Percentiles rank a stretch among this genome's conserved stretches.
phyloP scores from a whole-genome alignment of 2,329 filamentous ascomycete genomes.

The Neospermospora avenae region DNA sequence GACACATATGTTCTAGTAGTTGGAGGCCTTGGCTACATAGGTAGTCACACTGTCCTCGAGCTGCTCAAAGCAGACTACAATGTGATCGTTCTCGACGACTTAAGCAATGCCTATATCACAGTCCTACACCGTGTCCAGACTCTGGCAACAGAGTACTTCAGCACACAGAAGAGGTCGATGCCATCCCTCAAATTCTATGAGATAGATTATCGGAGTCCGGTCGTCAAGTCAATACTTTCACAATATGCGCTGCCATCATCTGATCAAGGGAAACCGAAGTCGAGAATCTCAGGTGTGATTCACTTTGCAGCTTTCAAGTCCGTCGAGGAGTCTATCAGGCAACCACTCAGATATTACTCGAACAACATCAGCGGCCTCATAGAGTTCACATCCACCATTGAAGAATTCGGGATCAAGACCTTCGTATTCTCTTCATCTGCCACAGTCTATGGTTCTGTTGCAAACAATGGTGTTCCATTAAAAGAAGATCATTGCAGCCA shows the following conservation, averaged over 20 bases:
- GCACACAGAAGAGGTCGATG: background rate
- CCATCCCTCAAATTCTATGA: constrained; percentile 23
- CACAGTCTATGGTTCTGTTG: constrained; percentile 58
- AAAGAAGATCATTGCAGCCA: constrained; percentile 54
- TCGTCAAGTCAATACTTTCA: background rate
- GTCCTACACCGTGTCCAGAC: constrained; percentile 23
- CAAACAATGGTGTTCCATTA: constrained; percentile 47
- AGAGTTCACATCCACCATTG: constrained; percentile 53
- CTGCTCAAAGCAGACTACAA: constrained; percentile 46
- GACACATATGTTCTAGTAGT: constrained; percentile 37
- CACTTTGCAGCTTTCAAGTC: constrained; percentile 67
- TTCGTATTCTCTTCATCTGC: constrained; percentile 66
- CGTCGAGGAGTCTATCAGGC: constrained; percentile 57
- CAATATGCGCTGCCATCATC: background rate
- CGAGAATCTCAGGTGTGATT: constrained; percentile 48
- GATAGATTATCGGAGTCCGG: constrained; percentile 18
- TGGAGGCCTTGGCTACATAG: constrained; percentile 46
- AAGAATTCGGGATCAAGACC: constrained; percentile 57
- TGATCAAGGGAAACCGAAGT: constrained; percentile 16
- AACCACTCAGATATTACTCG: constrained; percentile 60
- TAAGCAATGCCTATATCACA: constrained; percentile 35
- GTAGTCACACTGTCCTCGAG: constrained; percentile 46
- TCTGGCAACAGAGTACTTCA: constrained; percentile 20
- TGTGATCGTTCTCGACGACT: constrained; percentile 38
- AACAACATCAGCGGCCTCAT: constrained; percentile 64